Evolutionary conservation across 192 early-diverging fungal species (phyloP), one percentile per base, ranked within the genome.

Genomic region (Coemansia sp.): DNA sequence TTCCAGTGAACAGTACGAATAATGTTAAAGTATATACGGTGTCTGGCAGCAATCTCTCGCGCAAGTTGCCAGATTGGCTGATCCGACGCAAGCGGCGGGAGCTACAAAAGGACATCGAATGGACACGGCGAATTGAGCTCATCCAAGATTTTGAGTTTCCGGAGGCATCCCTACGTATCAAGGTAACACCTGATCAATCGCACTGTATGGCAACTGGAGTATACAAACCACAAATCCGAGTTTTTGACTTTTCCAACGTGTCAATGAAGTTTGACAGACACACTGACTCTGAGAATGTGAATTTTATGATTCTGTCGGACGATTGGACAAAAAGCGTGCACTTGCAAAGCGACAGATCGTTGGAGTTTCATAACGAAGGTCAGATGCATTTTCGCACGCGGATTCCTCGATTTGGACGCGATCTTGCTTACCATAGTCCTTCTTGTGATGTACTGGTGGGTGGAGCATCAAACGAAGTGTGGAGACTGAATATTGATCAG

Each of bases 141-240:
- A 91, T 99, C 66, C 97, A 98, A 74, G 97, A 98, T 71, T 98
- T 98, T 72, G 91, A 93, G 73, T 99, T 99, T 64, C 97, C 97
- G 10, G 92, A 97, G 78, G 95, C 97, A 0, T 90, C 92, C 3
- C 71, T 91, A 22, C 84, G 86, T 55, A 85, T 99, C 54, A 92
- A 91, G 64, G 81, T 84, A 16, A 97, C 97, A 0, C 70, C 82
- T 12, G 97, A 99, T 70, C 90, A 93, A 47, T 86, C 92, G 52
- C 89, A 87, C 78, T 86, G 90, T 41, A 87, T 99, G 72, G 97
- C 93, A 2, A 97, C 93, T 6, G 95, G 94, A 83, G 91, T 96
- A n/a, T 97, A 99, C 82, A 93, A 99, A 75, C 95, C 95, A 22
- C 97, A 97, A 69, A 92, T 99, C 65, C 87, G 97, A 54, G 93